These are phyloP conservation scores for Penstemon eatonii DNA, from an alignment of 257 asterid genomes.

Conservation along the genomic window DNA sequence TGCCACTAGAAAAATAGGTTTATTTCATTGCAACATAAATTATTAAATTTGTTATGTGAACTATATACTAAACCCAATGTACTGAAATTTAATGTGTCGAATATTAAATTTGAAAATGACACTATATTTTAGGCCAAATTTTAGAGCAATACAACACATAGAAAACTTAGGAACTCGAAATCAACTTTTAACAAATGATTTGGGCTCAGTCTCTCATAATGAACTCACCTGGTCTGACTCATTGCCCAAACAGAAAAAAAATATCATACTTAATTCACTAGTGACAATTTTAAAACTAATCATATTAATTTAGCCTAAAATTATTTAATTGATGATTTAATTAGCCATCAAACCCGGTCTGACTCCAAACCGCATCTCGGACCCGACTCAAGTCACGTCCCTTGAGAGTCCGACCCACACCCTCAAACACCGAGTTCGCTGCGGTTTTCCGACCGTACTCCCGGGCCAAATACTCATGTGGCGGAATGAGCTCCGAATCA, in stretches of 20 bases:
- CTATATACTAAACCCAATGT: not conserved
- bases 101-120: constrained; percentile 20
- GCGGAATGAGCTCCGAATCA: constrained; percentile 58
- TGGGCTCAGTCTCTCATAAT: constrained; percentile 27
- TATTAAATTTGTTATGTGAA: not conserved
- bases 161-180: not conserved
- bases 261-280: not conserved
- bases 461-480: constrained; percentile 73
- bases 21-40: not conserved
- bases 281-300: not conserved
- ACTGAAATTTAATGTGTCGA: not conserved
- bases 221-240: constrained; percentile 33
- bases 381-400: constrained; percentile 88
- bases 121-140: constrained; percentile 1
- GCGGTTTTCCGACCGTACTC: constrained; percentile 39
- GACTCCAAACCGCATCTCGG: constrained; percentile 91
- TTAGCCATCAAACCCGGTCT: constrained; percentile 82
- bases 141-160: not conserved
- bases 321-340: not conserved
- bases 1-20: no score
- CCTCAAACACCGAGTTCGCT: constrained; percentile 72
- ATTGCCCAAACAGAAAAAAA: constrained; percentile 11
- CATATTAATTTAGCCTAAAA: not conserved
- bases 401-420: constrained; percentile 75
- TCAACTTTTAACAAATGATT: not conserved